Evolutionary conservation across 2,329 filamentous ascomycete species (phyloP).

Genomic region (Thelonectria blattea): DNA sequence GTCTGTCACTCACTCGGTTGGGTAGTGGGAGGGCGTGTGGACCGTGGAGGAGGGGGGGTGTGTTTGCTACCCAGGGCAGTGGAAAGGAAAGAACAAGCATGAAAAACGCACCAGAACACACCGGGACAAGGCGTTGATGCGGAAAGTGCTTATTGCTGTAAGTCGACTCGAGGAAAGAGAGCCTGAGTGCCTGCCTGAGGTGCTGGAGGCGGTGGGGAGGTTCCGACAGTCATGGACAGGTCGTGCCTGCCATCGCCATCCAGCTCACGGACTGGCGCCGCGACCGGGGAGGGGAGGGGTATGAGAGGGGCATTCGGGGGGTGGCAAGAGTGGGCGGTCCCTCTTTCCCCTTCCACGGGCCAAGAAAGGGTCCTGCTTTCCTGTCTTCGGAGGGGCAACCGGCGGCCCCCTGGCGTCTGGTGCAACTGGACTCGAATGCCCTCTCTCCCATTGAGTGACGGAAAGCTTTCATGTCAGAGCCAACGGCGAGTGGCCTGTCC

Average conservation of each 20-base stretch:
- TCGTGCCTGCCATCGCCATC: conserved; percentile 7
- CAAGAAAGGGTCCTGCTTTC: conserved; percentile 17
- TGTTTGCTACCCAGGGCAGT: background rate
- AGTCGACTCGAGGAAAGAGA: background rate
- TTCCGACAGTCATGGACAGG: conserved; percentile 16
- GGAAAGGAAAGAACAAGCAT: background rate
- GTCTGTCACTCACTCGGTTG: background rate
- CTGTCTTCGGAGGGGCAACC: conserved; percentile 21
- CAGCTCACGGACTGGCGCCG: background rate
- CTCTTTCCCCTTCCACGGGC: conserved; percentile 16
- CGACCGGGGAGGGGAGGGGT: background rate
- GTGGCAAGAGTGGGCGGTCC: background rate
- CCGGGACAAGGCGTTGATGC: background rate
- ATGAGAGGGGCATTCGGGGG: no score
- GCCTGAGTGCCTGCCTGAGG: background rate
- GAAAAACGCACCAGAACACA: background rate
- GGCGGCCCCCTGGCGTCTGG: conserved; percentile 15
- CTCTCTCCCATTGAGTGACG: conserved; percentile 21
- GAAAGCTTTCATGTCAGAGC: conserved; percentile 36
- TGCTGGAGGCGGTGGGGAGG: background rate
- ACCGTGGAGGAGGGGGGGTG: background rate
- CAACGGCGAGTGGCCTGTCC: conserved; percentile 24
- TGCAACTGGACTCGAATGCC: conserved; percentile 3
- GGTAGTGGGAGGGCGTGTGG: background rate
- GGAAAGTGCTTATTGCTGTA: background rate